Conservation (phyloP, 495 filamentous ascomycete genomes). For the Cetradonia linearis region DNA sequence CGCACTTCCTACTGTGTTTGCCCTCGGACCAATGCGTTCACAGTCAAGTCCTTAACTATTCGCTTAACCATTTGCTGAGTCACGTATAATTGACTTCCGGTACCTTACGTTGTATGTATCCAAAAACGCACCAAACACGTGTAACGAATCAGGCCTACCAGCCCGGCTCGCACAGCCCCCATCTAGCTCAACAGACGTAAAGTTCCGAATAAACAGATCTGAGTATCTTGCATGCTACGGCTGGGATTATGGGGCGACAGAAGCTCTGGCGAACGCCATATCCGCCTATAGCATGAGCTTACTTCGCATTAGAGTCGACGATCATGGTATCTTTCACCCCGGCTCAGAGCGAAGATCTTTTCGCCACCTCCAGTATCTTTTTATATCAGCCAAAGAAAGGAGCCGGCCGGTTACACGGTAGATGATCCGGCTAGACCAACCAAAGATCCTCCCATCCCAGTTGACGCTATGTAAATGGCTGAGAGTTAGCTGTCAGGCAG, state of each 20-base stretch:
- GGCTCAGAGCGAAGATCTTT: constrained; percentile 5
- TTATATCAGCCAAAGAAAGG: constrained; percentile 2
- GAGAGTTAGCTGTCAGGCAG: constrained; percentile 4
- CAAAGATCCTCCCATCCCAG: background rate
- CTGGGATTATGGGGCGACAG: constrained; percentile 1
- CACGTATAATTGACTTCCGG: background rate
- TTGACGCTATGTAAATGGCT: background rate
- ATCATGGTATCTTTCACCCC: constrained; percentile 15
- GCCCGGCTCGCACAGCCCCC: constrained; percentile 7
- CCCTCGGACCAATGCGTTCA: too few species aligned
- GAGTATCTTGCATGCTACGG: background rate
- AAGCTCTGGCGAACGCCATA: constrained; percentile 8
- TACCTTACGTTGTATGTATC: background rate
- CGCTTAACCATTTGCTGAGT: background rate
- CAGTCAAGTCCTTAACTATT: too few species aligned
- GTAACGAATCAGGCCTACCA: constrained; percentile 4
- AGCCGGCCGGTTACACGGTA: background rate
- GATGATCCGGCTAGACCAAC: constrained; percentile 10
- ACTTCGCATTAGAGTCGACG: constrained; percentile 12
- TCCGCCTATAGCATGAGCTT: constrained; percentile 17
- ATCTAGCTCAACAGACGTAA: background rate
- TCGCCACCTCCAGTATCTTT: constrained; percentile 1
- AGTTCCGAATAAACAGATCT: background rate
- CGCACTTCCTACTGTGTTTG: background rate
- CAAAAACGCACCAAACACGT: constrained; percentile 1